Evolutionary conservation across 2,329 filamentous ascomycete species (phyloP), one percentile per base, ranked within the genome.

Genomic region (Phialemonium atrogriseum): DNA sequence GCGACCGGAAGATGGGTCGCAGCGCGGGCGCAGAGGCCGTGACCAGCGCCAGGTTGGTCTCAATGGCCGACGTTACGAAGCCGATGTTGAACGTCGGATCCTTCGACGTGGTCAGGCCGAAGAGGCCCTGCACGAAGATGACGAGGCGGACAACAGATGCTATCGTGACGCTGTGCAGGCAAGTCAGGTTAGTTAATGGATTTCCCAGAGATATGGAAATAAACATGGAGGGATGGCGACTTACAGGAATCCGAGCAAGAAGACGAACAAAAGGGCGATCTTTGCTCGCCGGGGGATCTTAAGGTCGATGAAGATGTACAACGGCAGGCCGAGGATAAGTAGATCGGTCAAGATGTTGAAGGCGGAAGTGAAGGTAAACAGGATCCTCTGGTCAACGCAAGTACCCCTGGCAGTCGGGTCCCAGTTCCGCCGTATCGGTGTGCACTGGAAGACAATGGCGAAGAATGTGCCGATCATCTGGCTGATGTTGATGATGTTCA

Each of bases 321-420:
- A 50, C 0, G 66, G 64, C 4, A 68, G 40, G 1, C 50, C 46
- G 19, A 68, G 51, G 29, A 65, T 60, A 29, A 57, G 43, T 5
- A 63, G 12, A 38, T 70, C 65, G 14, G 63, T 54, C 1, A 54
- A 36, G 18, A 70, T 66, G 33, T 62, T 66, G 29, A 66, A 48
- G 1, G 40, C 53, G 1, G 64, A 57, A 4, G 48, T 53, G 32
- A 52, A 52, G 14, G 55, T 45, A 35, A 48, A 54, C 3, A 53
- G 39, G 5, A 44, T 16, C 10, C 45, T 40, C 27, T 47, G 45
- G 29, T 50, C 35, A 18, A 53, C 40, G 49, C 62, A 67, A 17
- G 48, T 51, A 17, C 46, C 46, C 14, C 52, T 54, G 32, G 63
- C 46, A 27, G 62, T 50, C 7, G 53, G 47, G 38, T 66, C 33